Conservation (phyloP, 1,139 yeast species). For the Geotrichum macrosporum region DNA sequence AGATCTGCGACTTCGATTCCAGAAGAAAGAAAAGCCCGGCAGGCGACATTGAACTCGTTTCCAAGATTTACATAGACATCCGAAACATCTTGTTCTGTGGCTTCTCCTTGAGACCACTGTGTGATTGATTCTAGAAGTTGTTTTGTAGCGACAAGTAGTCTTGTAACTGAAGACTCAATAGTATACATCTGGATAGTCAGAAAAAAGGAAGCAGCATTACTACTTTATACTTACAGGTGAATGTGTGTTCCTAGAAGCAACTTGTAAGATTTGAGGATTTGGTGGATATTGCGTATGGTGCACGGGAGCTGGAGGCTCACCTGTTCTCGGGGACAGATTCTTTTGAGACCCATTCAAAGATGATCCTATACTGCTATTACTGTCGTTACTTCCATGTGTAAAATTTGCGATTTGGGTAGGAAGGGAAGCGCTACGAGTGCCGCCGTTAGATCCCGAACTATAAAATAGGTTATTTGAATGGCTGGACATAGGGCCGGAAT, state of each 20-base stretch:
- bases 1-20: slow-evolving; percentile 66
- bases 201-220: no score
- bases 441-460: slow-evolving; percentile 5
- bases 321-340: no score
- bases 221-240: slow-evolving; percentile 15
- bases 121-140: slow-evolving; percentile 79
- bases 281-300: no score
- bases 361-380: slow-evolving; percentile 14
- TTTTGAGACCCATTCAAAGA: slow-evolving; percentile 18
- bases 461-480: background rate
- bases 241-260: background rate
- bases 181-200: slow-evolving; percentile 58
- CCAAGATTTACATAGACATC: slow-evolving; percentile 91
- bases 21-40: slow-evolving; percentile 63
- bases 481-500: background rate
- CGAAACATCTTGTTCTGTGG: slow-evolving; percentile 79
- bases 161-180: slow-evolving; percentile 77
- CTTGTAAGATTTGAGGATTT: no score
- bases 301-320: slow-evolving; percentile 1
- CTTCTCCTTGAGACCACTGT: slow-evolving; percentile 81
- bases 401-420: slow-evolving; percentile 13
- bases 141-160: slow-evolving; percentile 81
- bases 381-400: no score
- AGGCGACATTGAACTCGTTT: slow-evolving; percentile 84
- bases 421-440: slow-evolving; percentile 17